Base-by-base conservation (phyloP, 106 monocot species). In the Amphibolis antarctica region DNA sequence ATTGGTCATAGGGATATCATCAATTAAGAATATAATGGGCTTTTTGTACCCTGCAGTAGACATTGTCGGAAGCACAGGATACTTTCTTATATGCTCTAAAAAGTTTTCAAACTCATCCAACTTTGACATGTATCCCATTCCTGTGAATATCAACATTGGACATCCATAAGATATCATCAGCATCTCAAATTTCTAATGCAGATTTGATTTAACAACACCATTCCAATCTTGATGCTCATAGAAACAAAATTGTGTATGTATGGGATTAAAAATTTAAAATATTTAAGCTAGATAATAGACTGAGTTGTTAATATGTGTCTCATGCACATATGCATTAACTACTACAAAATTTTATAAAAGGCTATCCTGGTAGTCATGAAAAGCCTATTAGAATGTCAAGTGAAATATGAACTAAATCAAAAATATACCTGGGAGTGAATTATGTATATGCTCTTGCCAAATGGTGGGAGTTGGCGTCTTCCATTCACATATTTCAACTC, bases 81-180 rank as follows among this genome's bases (percentile, higher is more conserved):
- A 98, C 59, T 86, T 98, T 66, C 86, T 78, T 63, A 79, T 72
- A 62, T 76, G 82, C 36, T 85, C 82, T 10, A 85, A 60, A 77
- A 98, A 98, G 57, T 19, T 69, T 62, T 85, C 87, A 77, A 98
- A 98, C 65, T 98, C 91, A 64, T 98, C 98, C 71, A 98, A 72
- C 68, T 98, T 98, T 30, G 98, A 98, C 66, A 81, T 73, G 71
- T 87, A 98, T 28, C n/a, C 53, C 17, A 82, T 31, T 63, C 87
- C 98, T 98, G 69, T 42, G 48, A 60, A 69, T 19, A 44, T 28
- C 36, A 36, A 7, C 36, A 36, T 36, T 36, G 15, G 47, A 18
- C 19, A 64, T 69, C 48, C 13, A 17, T 0, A 1, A 49, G n/a
- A 49, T 2, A 49, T n/a, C 11, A 4, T 49, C n/a, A 49, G 48